Percentiles rank a stretch among this genome's conserved stretches.
Evolutionary conservation across 371 early-diverging fungal genomes (phyloP).

Genomic region (Mucor mucedo): DNA sequence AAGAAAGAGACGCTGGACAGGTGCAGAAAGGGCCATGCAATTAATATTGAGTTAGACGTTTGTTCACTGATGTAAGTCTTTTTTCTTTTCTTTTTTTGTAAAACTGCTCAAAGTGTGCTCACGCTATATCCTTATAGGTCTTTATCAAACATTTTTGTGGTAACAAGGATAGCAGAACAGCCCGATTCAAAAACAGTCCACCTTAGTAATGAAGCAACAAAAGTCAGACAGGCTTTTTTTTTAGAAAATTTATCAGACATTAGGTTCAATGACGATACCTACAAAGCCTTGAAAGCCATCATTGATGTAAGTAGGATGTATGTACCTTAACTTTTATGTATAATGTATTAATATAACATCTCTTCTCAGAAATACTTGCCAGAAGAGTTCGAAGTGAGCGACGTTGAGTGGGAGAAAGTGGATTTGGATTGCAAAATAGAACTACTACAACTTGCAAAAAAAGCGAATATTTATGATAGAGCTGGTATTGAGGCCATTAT

Average conservation of each 20-base stretch:
- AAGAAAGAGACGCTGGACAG: background rate
- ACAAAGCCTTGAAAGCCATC: constrained; percentile 2
- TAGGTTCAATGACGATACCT: background rate
- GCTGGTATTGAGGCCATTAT: background rate
- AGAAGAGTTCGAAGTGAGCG: constrained; percentile 9
- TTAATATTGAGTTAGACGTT: background rate
- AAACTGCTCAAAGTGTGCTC: background rate
- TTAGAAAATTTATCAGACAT: background rate
- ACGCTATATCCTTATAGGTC: background rate
- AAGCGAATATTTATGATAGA: constrained; percentile 5
- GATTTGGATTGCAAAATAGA: background rate
- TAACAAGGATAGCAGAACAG: constrained; percentile 6
- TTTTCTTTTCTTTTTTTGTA: background rate
- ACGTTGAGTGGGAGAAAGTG: background rate
- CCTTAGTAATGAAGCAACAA: constrained; percentile 1
- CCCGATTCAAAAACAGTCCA: background rate
- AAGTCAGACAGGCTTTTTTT: constrained; percentile 5
- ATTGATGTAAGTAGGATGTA: background rate
- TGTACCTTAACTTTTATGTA: background rate
- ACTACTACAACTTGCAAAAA: constrained; percentile 6
- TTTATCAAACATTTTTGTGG: constrained; percentile 7
- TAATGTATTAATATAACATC: constrained; percentile 1
- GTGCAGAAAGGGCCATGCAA: background rate
- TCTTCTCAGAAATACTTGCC: constrained; percentile 2
- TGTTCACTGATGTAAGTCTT: constrained; percentile 1